Evolutionary conservation across 2,329 filamentous ascomycete species (phyloP).

Genomic region (Pseudogymnoascus pannorum): DNA sequence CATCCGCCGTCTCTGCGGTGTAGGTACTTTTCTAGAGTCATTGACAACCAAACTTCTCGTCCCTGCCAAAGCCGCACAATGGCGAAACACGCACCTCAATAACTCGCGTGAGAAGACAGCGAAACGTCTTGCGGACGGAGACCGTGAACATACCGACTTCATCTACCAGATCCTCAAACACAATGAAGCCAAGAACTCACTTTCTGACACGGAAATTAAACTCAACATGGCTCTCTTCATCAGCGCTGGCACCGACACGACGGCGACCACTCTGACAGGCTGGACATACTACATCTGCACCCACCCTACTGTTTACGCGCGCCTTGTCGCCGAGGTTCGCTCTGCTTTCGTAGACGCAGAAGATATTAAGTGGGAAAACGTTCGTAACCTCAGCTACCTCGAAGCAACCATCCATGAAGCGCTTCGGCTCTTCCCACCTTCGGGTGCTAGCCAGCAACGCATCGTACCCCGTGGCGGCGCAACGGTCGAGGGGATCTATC

Average conservation of each 20-base stretch:
- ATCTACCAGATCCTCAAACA: slow-evolving; percentile 22
- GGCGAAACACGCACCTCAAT: slow-evolving; percentile 19
- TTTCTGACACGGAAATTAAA: slow-evolving; percentile 18
- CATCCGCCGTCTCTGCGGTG: not conserved
- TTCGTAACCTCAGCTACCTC: slow-evolving; percentile 14
- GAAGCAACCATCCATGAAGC: slow-evolving; percentile 12
- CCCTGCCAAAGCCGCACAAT: slow-evolving; percentile 12
- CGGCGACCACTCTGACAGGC: slow-evolving; percentile 22
- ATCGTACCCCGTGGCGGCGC: slow-evolving; percentile 28
- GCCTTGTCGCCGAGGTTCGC: slow-evolving; percentile 8
- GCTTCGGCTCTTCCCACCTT: slow-evolving; percentile 13
- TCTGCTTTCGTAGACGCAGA: not conserved
- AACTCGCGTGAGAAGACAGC: slow-evolving; percentile 22
- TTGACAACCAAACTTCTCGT: not conserved
- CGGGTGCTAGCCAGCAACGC: slow-evolving; percentile 37
- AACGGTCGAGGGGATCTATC: slow-evolving; percentile 21
- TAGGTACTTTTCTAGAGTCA: not conserved
- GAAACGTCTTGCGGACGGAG: slow-evolving; percentile 16
- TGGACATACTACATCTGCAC: slow-evolving; percentile 20
- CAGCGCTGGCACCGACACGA: slow-evolving; percentile 26
- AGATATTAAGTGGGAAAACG: slow-evolving; percentile 9
- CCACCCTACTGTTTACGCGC: not conserved
- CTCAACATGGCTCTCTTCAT: slow-evolving; percentile 22
- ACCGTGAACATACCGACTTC: slow-evolving; percentile 18
- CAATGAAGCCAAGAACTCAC: slow-evolving; percentile 17